phyloP scores from a whole-genome alignment of 176 grass and related monocot genomes.

The Oropetium thomaeum region DNA sequence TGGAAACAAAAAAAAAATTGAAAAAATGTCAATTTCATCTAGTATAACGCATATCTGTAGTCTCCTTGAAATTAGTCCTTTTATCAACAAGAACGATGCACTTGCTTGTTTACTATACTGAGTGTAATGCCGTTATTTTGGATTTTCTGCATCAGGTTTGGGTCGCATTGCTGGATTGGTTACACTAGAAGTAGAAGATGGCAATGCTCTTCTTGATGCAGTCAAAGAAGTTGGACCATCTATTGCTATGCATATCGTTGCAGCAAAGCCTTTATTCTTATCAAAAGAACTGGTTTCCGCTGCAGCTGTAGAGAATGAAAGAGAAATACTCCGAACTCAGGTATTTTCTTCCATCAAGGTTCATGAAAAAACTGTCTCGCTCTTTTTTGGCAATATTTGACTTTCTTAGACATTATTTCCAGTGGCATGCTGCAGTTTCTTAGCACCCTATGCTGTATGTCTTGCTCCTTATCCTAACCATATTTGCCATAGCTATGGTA shows the following conservation, averaged over 20 bases:
- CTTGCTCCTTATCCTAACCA: neutral
- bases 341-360: slow-evolving; percentile 21
- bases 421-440: neutral
- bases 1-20: neutral
- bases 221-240: slow-evolving; percentile 61
- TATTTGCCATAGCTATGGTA: neutral
- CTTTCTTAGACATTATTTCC: neutral
- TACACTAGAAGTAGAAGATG: slow-evolving; percentile 80
- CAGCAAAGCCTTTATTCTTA: slow-evolving; percentile 80
- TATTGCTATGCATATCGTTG: slow-evolving; percentile 95
- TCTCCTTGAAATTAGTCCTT: neutral
- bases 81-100: neutral
- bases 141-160: slow-evolving; percentile 45
- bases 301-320: slow-evolving; percentile 72
- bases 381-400: neutral
- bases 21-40: neutral
- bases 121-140: neutral
- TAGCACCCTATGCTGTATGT: neutral
- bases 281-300: slow-evolving; percentile 86
- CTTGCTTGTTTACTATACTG: slow-evolving; percentile 3
- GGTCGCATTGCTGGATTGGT: slow-evolving; percentile 87
- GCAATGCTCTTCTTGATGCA: slow-evolving; percentile 59
- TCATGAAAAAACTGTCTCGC: neutral
- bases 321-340: slow-evolving; percentile 80
- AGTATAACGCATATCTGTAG: neutral